Base-by-base conservation (phyloP, 495 filamentous ascomycete species). In the Lichina pygmaea region DNA sequence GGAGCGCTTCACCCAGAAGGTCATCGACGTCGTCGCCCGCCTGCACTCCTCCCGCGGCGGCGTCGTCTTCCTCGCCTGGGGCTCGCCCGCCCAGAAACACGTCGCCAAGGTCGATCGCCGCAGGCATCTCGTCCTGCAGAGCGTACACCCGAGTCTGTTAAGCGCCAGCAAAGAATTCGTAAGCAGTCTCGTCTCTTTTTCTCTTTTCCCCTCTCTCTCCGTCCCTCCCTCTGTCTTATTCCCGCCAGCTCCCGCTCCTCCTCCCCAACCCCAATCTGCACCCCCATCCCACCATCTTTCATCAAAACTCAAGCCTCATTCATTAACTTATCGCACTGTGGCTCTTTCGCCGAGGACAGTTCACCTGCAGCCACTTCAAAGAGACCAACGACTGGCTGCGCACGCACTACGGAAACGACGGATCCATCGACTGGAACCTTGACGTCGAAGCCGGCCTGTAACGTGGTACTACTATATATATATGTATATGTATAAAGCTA, bases 1-100 rank as follows among this genome's bases (percentile, higher is more conserved):
- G 89, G 91, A 97, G 64, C 61, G 61, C 17, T 78, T 97, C 57
- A 97, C 89, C 36, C 83, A 93, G 54, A 77, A 73, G 43, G 78
- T 84, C 0, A 86, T 97, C 49, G 81, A 95, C 48, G 68, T 78
- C 3, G 81, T 95, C 6, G 77, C 80, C 6, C 69, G 74, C 55
- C 69, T 73, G 39, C 68, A 83, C 17, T 74, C 66, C 6, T n/a
- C n/a, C n/a, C n/a, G n/a, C n/a, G 62, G 64, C 30, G 89, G 89
- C 0, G 86, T 95, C 2, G 89, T 94, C 10, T 95, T 97, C 56
- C 59, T 97, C 51, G 86, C 84, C 0, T 97, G 89, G 89, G 89
- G 89, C 3, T 72, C 57, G 1, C 78, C 80, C 7, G 89, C 89
- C 0, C 74, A 69, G 33, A 76, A 77, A 60, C 63, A 86, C 44